phyloP scores from a whole-genome alignment of 345 rosid species.

The Eucalyptus erythrocorys region DNA sequence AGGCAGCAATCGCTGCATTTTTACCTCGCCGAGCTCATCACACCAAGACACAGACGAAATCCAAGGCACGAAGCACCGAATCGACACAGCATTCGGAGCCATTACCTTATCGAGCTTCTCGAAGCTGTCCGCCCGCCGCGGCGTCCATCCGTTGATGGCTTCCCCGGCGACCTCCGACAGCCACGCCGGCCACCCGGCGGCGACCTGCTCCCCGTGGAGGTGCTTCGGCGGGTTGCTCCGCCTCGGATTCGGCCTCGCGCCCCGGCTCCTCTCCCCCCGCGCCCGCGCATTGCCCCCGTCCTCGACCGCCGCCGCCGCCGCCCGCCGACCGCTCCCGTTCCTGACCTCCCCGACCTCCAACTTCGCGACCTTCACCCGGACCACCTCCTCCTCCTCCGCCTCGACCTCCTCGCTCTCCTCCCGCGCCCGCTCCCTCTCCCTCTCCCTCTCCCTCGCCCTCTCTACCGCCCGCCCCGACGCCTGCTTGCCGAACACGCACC shows the following conservation, averaged over 20 bases:
- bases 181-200: constrained; percentile 93
- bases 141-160: constrained; percentile 79
- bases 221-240: constrained; percentile 52
- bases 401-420: constrained; percentile 3
- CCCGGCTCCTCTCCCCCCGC: constrained; percentile 21
- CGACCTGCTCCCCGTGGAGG: constrained; percentile 58
- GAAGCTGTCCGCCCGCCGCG: constrained; percentile 65
- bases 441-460: constrained; percentile 4
- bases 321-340: constrained; percentile 22
- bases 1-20: neutral
- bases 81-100: neutral
- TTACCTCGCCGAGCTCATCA: neutral
- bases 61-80: neutral
- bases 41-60: neutral
- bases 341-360: constrained; percentile 10
- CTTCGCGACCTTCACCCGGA: neutral
- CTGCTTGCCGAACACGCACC: constrained; percentile 68
- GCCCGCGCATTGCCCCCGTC: constrained; percentile 2
- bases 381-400: constrained; percentile 12
- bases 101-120: constrained; percentile 74
- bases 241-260: constrained; percentile 44
- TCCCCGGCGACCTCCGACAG: constrained; percentile 68
- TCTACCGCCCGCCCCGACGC: constrained; percentile 33
- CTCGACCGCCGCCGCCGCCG: constrained; percentile 5
- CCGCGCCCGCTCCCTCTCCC: constrained; percentile 1